Base-by-base conservation (phyloP, 768 basidiomycete species). In the Pisolithus tinctorius region DNA sequence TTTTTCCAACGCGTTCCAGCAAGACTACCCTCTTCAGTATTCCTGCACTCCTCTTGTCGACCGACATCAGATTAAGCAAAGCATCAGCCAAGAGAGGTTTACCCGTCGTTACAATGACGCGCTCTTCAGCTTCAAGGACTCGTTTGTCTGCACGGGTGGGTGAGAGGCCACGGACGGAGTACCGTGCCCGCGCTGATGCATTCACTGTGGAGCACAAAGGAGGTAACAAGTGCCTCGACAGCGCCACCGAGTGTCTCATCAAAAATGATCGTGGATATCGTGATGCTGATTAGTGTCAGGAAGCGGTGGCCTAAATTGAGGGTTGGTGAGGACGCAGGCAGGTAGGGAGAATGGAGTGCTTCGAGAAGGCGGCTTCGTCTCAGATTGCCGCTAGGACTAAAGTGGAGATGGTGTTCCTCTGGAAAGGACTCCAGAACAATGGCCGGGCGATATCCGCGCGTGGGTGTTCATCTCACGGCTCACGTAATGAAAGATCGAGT, bases 161-260 rank as follows among this genome's bases (percentile, higher is more conserved):
- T 7, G 96, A 96, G 7, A 97, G 81, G 57, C 91, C 91, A 72
- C 95, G 81, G 50, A n/a, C n/a, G n/a, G n/a, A n/a, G n/a, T n/a
- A 98, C 86, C 86, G 97, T 98, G 4, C 96, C 96, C 26, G 98
- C 79, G 51, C 86, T 83, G 61, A 99, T 84, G 60, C 95, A 97
- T 69, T 99, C 96, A 40, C 96, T 95, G 59, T 99, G 96, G 10
- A 99, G 81, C 55, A 97, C 87, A 14, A 84, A 79, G 17, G 95
- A 94, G 0, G 95, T 95, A 50, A 98, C 73, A 37, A 98, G 82
- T 7, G 93, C 96, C 71, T 99, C 96, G 61, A 98, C 93, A 14
- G 95, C 96, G 71, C 98, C 96, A 0, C 96, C 96, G 61, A 99
- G n/a, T n/a, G n/a, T n/a, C n/a, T n/a, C n/a, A n/a, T n/a, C n/a